Conservation (phyloP, 768 basidiomycete genomes). For the Xanthoconium purpureum region DNA sequence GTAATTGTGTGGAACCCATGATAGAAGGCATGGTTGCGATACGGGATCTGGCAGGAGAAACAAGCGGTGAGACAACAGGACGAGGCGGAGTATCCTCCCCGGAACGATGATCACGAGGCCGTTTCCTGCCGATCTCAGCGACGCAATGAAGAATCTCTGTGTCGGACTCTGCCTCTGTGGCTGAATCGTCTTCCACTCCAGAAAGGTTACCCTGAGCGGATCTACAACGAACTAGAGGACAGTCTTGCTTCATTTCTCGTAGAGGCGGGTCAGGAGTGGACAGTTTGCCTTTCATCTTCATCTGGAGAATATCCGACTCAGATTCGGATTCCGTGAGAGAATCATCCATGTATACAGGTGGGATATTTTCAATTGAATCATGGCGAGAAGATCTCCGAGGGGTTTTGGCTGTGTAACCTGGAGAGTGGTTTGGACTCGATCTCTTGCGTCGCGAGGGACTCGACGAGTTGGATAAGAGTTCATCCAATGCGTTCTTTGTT, state of each 20-base stretch:
- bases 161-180: slow-evolving; percentile 34
- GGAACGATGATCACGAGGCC: background rate
- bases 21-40: slow-evolving; percentile 1
- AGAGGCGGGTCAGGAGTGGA: background rate
- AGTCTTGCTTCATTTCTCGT: background rate
- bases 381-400: background rate
- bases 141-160: slow-evolving; percentile 23
- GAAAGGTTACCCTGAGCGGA: background rate
- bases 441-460: background rate
- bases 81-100: slow-evolving; percentile 2
- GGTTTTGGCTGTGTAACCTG: background rate
- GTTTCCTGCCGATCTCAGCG: slow-evolving; percentile 16
- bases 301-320: slow-evolving; percentile 15
- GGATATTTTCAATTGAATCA: slow-evolving; percentile 5
- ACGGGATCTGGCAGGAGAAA: slow-evolving; percentile 25
- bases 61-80: slow-evolving; percentile 25
- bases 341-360: slow-evolving; percentile 17
- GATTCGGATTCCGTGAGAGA: slow-evolving; percentile 33
- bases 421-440: slow-evolving; percentile 1
- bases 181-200: slow-evolving; percentile 24
- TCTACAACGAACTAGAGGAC: background rate
- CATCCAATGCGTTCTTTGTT: slow-evolving; percentile 1
- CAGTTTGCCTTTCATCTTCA: background rate
- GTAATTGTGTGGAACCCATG: background rate
- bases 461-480: background rate